Evolutionary conservation across 345 rosid genomes (phyloP), one percentile per base, ranked within the genome.

Genomic region (Dipteronia sinensis): DNA sequence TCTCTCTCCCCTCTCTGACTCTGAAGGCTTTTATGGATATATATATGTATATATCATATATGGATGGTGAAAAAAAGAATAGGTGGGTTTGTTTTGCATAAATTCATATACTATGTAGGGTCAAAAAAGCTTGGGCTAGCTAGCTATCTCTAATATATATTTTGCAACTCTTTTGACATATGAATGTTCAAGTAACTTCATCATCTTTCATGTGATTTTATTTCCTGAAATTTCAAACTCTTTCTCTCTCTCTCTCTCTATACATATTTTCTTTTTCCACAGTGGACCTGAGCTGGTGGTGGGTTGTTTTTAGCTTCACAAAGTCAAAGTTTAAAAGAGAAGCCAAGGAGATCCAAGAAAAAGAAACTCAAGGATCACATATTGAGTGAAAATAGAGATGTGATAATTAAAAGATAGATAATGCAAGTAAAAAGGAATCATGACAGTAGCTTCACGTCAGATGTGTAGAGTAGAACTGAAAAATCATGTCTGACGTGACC

Each of bases 401-500:
- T 56, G 62, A 2, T 34, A 34, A 34, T 34, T 4, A 0, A 34
- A 34, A 34, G 38, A 31, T 72, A 23, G 59, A 49, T 74, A 58
- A 63, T 76, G 63, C 46, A 40, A 65, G 71, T 46, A 77, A 69
- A 56, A 42, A 46, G 72, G 76, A 76, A 78, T 77, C 70, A 74
- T 61, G 81, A 85, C 84, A 77, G 65, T 29, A 74, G 16, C 61
- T 67, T 46, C 77, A 72, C 69, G 83, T 83, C 83, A 63, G 75
- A 72, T 40, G 20, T 49, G 69, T 64, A 56, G 63, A 85, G 69
- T 64, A 56, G 63, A 85, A 83, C 77, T 68, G 85, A 76, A 82
- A 83, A 59, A 87, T 83, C 88, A 65, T 71, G 42, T 76, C 83
- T 79, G 86, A 84, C 81, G 85, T 67, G 88, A 83, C 83, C 82